phyloP scores from a whole-genome alignment of 495 filamentous ascomycete species.

The Halenospora varia region DNA sequence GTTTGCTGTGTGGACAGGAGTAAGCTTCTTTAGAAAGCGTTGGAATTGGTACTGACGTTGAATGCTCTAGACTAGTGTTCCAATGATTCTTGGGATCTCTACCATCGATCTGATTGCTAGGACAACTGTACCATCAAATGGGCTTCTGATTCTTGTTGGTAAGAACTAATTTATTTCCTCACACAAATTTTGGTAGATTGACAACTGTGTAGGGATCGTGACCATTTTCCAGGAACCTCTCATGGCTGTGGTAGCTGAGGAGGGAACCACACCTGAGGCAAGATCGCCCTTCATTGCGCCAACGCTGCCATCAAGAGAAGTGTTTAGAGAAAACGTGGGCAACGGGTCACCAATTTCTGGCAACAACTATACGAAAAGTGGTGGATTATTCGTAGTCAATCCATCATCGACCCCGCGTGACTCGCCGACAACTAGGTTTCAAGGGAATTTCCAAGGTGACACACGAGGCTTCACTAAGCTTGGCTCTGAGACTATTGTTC shows the following conservation, averaged over 20 bases:
- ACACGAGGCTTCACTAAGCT: slow-evolving; percentile 19
- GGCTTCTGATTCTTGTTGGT: slow-evolving; percentile 46
- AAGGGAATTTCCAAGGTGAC: slow-evolving; percentile 11
- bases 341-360: slow-evolving; percentile 16
- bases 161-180: neutral
- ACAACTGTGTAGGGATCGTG: slow-evolving; percentile 27
- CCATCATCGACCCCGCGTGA: slow-evolving; percentile 19
- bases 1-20: slow-evolving; percentile 44
- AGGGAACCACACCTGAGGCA: slow-evolving; percentile 22
- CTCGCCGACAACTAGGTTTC: slow-evolving; percentile 12
- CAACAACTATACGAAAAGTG: slow-evolving; percentile 15
- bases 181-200: slow-evolving; percentile 4
- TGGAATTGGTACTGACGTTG: slow-evolving; percentile 21
- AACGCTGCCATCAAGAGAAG: slow-evolving; percentile 10
- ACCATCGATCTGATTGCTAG: slow-evolving; percentile 34
- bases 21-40: slow-evolving; percentile 22
- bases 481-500: slow-evolving; percentile 7
- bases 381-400: slow-evolving; percentile 19
- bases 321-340: slow-evolving; percentile 6
- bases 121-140: slow-evolving; percentile 46
- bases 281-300: slow-evolving; percentile 21
- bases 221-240: slow-evolving; percentile 30
- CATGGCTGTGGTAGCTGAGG: slow-evolving; percentile 20
- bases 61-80: slow-evolving; percentile 38
- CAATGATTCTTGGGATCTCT: slow-evolving; percentile 41